Evolutionary conservation across 306 rosid genomes (phyloP).

Genomic region (Arachis stenosperma): DNA sequence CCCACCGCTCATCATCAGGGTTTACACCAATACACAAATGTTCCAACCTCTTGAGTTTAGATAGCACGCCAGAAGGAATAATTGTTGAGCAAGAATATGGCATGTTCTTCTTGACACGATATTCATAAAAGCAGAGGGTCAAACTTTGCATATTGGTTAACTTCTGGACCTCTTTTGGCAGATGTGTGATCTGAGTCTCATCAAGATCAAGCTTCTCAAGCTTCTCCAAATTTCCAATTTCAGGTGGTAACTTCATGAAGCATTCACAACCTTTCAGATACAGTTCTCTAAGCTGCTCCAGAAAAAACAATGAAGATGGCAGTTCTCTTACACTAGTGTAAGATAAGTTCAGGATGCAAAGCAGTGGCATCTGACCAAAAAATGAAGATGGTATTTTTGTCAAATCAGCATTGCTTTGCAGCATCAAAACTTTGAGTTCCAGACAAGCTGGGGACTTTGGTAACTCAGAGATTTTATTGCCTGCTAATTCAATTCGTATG

Average conservation of each 20-base stretch:
- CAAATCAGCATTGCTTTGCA: constrained; percentile 31
- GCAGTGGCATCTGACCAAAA: constrained; percentile 30
- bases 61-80: constrained; percentile 28
- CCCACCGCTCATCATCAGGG: constrained; percentile 38
- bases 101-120: neutral
- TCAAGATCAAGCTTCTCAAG: constrained; percentile 41
- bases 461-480: constrained; percentile 31
- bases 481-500: neutral
- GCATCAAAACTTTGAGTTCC: neutral
- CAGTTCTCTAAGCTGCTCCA: constrained; percentile 17
- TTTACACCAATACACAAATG: constrained; percentile 25
- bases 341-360: constrained; percentile 32
- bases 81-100: constrained; percentile 3
- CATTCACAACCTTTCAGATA: constrained; percentile 26
- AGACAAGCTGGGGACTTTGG: constrained; percentile 18
- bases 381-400: constrained; percentile 3
- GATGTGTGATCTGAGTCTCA: constrained; percentile 21
- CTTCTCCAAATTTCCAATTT: constrained; percentile 16
- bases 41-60: constrained; percentile 1
- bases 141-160: constrained; percentile 16
- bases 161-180: constrained; percentile 10
- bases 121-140: constrained; percentile 28
- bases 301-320: constrained; percentile 9
- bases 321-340: constrained; percentile 23
- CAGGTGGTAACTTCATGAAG: constrained; percentile 4